Conservation (phyloP, 371 early-diverging fungal species). For the Saksenaea vasiformis region DNA sequence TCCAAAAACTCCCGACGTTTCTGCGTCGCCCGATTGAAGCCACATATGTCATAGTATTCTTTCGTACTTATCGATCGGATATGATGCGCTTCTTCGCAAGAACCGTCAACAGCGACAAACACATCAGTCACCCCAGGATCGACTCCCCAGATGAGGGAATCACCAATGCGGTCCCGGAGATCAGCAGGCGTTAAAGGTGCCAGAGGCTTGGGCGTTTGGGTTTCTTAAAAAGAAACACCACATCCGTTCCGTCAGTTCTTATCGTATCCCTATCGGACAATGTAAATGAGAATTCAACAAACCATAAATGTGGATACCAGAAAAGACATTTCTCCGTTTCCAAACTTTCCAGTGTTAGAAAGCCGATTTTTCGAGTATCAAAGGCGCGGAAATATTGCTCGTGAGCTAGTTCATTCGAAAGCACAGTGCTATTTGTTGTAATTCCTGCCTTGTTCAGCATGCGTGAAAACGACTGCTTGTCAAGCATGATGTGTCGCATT, state of each 20-base stretch:
- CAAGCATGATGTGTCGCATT: neutral
- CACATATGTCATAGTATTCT: neutral
- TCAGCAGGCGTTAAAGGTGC: neutral
- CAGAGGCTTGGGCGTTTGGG: neutral
- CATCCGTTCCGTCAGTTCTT: neutral
- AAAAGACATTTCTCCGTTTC: neutral
- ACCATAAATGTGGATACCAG: neutral
- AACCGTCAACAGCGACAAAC: neutral
- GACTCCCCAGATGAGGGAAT: neutral
- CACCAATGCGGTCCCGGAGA: neutral
- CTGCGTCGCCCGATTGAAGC: neutral
- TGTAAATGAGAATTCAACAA: neutral
- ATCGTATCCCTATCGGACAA: neutral
- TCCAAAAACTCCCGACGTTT: neutral
- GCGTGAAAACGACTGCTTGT: neutral
- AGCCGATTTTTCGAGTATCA: neutral
- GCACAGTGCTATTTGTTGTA: neutral
- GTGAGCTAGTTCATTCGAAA: neutral
- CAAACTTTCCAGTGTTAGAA: neutral
- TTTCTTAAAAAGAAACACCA: neutral
- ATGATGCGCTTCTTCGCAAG: neutral
- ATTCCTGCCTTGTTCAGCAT: neutral
- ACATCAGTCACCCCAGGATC: neutral
- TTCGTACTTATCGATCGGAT: neutral
- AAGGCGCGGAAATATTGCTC: neutral